These are phyloP conservation scores for Exidia glandulosa DNA, from an alignment of 768 basidiomycete species.

Conservation along the genomic window DNA sequence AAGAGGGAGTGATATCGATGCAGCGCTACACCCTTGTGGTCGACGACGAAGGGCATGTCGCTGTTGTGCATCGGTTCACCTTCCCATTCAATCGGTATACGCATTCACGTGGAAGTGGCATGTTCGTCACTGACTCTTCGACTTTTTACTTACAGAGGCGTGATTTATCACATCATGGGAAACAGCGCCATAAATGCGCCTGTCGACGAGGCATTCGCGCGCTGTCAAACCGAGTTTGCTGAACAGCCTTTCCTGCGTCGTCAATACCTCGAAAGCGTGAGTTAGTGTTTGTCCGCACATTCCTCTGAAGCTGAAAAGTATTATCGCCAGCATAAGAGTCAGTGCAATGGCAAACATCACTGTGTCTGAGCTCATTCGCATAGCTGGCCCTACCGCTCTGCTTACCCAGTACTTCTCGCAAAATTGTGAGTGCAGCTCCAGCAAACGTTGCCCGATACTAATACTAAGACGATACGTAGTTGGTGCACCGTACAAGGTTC, in stretches of 20 bases:
- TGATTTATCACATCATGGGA: conserved; percentile 44
- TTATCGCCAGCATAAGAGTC: background rate
- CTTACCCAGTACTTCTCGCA: conserved; percentile 80
- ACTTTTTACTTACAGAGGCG: too few species aligned
- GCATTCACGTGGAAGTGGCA: background rate
- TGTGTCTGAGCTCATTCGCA: too few species aligned
- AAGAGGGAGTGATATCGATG: too few species aligned
- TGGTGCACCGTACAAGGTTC: conserved; percentile 69
- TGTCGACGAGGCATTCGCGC: conserved; percentile 47
- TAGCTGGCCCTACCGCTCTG: too few species aligned
- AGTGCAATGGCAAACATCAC: background rate
- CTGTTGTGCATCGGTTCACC: conserved; percentile 33
- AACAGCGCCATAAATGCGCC: conserved; percentile 24
- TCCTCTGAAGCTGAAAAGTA: background rate
- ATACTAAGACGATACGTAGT: too few species aligned
- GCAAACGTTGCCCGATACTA: too few species aligned
- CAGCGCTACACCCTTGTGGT: too few species aligned
- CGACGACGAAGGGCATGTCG: too few species aligned
- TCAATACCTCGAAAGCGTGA: conserved; percentile 59
- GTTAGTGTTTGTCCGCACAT: conserved; percentile 36
- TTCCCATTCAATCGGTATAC: conserved; percentile 13
- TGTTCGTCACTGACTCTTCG: conserved; percentile 1
- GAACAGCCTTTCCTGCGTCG: conserved; percentile 53
- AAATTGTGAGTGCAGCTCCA: conserved; percentile 45
- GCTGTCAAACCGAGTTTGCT: conserved; percentile 58